These are phyloP conservation scores for Laburnicola sp. DNA, from an alignment of 2,329 filamentous ascomycete genomes.

Conservation along the genomic window DNA sequence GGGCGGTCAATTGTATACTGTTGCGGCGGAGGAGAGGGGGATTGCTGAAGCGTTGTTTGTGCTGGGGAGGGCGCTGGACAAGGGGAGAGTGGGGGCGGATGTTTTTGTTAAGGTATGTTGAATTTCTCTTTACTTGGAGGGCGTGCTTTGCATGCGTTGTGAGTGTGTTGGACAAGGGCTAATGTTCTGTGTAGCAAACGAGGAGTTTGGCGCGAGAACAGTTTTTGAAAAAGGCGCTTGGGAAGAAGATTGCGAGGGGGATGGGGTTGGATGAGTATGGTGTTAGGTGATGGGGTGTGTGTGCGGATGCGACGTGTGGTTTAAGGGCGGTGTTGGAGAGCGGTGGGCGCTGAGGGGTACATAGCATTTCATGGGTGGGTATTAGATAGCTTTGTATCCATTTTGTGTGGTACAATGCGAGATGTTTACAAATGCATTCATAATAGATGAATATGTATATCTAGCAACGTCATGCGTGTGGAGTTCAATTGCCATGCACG, in stretches of 20 bases:
- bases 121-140: neutral
- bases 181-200: conserved; percentile 54
- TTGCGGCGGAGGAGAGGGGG: conserved; percentile 86
- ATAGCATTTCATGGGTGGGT: too few species aligned
- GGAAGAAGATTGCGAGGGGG: conserved; percentile 74
- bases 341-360: too few species aligned
- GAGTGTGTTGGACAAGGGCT: conserved; percentile 8
- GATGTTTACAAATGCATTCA: too few species aligned
- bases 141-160: neutral
- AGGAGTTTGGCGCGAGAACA: conserved; percentile 75
- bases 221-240: conserved; percentile 80
- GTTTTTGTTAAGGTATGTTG: conserved; percentile 71
- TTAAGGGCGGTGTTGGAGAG: too few species aligned
- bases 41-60: conserved; percentile 86
- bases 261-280: conserved; percentile 65
- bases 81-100: conserved; percentile 69
- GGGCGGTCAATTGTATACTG: conserved; percentile 85
- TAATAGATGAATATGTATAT: too few species aligned
- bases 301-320: too few species aligned
- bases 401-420: too few species aligned
- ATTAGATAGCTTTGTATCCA: too few species aligned
- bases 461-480: too few species aligned
- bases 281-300: neutral
- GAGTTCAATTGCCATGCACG: too few species aligned
- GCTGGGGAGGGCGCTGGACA: conserved; percentile 72